Percentiles rank a stretch among this genome's conserved stretches.
Evolutionary conservation across 441 rosid genomes (phyloP).

Genomic region (Populus hybrid): DNA sequence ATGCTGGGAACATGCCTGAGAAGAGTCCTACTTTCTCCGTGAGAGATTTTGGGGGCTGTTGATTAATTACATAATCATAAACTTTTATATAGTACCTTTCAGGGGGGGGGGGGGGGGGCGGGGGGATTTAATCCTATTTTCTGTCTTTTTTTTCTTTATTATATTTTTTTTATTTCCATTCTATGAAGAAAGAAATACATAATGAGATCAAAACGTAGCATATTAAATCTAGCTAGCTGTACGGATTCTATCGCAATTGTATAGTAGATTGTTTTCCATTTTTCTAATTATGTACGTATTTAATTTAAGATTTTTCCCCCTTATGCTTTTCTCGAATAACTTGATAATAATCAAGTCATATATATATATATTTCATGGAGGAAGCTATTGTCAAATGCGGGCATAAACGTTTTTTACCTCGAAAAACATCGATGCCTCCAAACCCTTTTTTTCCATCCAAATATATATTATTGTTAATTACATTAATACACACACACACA

Average conservation of each 20-base stretch:
- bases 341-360: background rate
- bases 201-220: slow-evolving; percentile 26
- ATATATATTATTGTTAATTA: too few relatives aligned
- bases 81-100: background rate
- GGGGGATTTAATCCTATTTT: background rate
- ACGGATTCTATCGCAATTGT: slow-evolving; percentile 34
- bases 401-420: too few relatives aligned
- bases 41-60: slow-evolving; percentile 77
- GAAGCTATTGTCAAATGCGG: too few relatives aligned
- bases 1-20: slow-evolving; percentile 77
- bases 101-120: too few relatives aligned
- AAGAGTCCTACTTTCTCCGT: slow-evolving; percentile 65
- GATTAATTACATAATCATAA: slow-evolving; percentile 16
- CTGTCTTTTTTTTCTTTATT: background rate
- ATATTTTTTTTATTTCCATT: background rate
- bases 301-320: slow-evolving; percentile 23
- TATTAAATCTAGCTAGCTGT: slow-evolving; percentile 22
- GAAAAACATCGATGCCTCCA: too few relatives aligned
- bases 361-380: too few relatives aligned
- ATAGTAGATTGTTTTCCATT: slow-evolving; percentile 30
- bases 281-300: background rate
- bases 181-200: slow-evolving; percentile 22
- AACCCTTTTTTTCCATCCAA: too few relatives aligned
- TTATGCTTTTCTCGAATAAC: slow-evolving; percentile 24
- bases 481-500: too few relatives aligned